A percentile compares a stretch with the other conserved stretches of the same genome.
These are phyloP conservation scores for Dissophora globulifera DNA, from an alignment of 192 early-diverging fungal genomes.

Conservation along the genomic window DNA sequence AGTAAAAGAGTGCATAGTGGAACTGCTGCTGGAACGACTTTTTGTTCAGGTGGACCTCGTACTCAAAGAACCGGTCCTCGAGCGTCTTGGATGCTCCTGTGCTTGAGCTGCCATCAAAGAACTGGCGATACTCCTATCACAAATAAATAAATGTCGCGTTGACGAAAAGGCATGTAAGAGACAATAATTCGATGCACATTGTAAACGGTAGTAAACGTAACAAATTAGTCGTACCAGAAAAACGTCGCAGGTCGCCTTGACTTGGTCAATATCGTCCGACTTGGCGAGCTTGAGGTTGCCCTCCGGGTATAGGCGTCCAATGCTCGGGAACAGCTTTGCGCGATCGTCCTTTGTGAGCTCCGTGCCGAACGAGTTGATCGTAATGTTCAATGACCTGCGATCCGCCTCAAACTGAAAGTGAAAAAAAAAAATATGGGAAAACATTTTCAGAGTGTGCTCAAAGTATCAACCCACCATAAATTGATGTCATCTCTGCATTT, in stretches of 20 bases:
- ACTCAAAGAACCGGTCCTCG: constrained; percentile 96
- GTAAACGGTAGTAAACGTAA: no score
- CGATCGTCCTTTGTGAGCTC: constrained; percentile 98
- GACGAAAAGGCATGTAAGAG: neutral
- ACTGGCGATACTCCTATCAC: constrained; percentile 6
- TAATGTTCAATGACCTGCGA: constrained; percentile 97
- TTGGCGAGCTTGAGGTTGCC: constrained; percentile 83
- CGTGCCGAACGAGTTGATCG: constrained; percentile 98
- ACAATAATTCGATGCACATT: neutral
- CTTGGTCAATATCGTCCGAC: constrained; percentile 95
- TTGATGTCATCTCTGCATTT: no score
- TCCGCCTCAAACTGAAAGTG: constrained; percentile 92
- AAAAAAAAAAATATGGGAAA: no score
- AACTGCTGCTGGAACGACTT: constrained; percentile 96
- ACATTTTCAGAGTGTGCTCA: no score
- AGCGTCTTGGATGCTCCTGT: constrained; percentile 72
- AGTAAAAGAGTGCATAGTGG: constrained; percentile 95
- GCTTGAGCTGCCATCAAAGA: neutral
- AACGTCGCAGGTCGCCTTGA: constrained; percentile 84
- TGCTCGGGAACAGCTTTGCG: constrained; percentile 89
- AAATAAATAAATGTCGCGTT: no score
- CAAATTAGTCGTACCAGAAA: constrained; percentile 83
- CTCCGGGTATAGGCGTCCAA: constrained; percentile 94
- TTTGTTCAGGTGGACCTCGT: constrained; percentile 95
- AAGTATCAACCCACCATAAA: no score